A percentile compares a stretch with the other conserved stretches of the same genome.
Conservation (phyloP, 192 early-diverging fungal species). For the Umbelopsis isabellina region DNA sequence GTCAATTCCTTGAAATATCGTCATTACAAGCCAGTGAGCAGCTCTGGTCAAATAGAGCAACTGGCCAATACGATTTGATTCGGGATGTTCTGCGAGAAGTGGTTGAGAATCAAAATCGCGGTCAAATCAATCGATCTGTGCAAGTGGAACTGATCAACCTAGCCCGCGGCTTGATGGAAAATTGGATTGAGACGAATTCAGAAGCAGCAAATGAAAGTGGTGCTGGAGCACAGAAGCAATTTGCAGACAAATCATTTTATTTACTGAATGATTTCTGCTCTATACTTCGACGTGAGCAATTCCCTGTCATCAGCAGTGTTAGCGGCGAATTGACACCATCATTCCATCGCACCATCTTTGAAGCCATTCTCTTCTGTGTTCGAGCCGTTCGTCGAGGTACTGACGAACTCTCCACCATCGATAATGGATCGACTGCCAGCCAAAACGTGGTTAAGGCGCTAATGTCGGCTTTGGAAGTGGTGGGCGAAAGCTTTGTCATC, state of each 20-base stretch:
- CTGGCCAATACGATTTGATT: conserved; percentile 5
- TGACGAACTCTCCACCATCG: not conserved
- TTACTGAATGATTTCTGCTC: conserved; percentile 15
- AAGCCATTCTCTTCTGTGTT: conserved; percentile 39
- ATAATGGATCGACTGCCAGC: not conserved
- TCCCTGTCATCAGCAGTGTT: conserved; percentile 24
- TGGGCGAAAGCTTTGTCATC: conserved; percentile 28
- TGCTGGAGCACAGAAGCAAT: conserved; percentile 22
- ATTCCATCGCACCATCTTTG: conserved; percentile 40
- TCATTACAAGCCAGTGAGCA: conserved; percentile 25
- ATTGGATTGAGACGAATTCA: conserved; percentile 28
- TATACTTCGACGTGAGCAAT: conserved; percentile 30
- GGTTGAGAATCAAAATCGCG: not conserved
- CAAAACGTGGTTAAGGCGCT: not conserved
- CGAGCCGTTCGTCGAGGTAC: conserved; percentile 26
- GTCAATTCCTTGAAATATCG: conserved; percentile 33
- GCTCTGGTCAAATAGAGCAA: conserved; percentile 22
- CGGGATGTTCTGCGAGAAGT: conserved; percentile 2
- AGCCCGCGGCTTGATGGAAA: conserved; percentile 27
- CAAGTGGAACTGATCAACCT: conserved; percentile 21
- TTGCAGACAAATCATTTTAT: conserved; percentile 19
- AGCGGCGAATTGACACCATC: conserved; percentile 13
- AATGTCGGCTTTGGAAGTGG: conserved; percentile 18
- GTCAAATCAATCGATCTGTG: conserved; percentile 8
- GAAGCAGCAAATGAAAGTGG: not conserved